Base-by-base conservation (phyloP, 495 filamentous ascomycete genomes). In the Choiromyces venosus region DNA sequence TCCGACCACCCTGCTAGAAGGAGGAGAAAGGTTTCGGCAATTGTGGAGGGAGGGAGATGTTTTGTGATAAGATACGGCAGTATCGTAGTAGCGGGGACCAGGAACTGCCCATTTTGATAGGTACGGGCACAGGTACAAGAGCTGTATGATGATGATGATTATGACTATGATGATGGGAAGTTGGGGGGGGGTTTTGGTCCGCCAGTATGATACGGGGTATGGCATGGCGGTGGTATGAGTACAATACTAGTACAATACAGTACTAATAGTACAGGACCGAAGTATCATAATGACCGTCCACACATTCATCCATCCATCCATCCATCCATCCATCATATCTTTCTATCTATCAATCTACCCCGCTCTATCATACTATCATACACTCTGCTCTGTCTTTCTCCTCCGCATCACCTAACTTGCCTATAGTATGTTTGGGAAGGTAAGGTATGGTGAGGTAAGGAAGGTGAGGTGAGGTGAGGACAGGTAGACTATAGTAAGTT, bases 301-400 rank as follows among this genome's bases (percentile, higher is more conserved):
- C 29, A n/a, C 52, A 56, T 12, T n/a, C 46, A 61, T 61, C 25
- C n/a, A 40, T 40, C 39, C 9, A 25, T 16, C 52, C n/a, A 61
- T 61, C 52, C 52, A 56, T 12, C 46, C 46, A 61, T 61, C 25
- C n/a, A 40, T 40, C 39, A n/a, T n/a, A n/a, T n/a, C n/a, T n/a
- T n/a, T n/a, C n/a, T n/a, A n/a, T n/a, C n/a, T n/a, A 29, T 61
- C 52, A 29, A 61, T 61, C 52, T 61, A 61, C 52, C 52, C 52
- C 52, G 52, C 52, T 61, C 52, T 1, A 14, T n/a, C n/a, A n/a
- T n/a, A n/a, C n/a, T n/a, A n/a, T n/a, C n/a, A n/a, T n/a, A n/a
- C n/a, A n/a, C n/a, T n/a, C 52, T 61, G 1, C 21, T 44, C 40
- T 44, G 40, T 1, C 12, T 2, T 40, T 10, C 38, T 39, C 9